Evolutionary conservation across 1,284 basidiomycete genomes (phyloP), one percentile per base, ranked within the genome.

Genomic region (Fomitiporia mediterranea): DNA sequence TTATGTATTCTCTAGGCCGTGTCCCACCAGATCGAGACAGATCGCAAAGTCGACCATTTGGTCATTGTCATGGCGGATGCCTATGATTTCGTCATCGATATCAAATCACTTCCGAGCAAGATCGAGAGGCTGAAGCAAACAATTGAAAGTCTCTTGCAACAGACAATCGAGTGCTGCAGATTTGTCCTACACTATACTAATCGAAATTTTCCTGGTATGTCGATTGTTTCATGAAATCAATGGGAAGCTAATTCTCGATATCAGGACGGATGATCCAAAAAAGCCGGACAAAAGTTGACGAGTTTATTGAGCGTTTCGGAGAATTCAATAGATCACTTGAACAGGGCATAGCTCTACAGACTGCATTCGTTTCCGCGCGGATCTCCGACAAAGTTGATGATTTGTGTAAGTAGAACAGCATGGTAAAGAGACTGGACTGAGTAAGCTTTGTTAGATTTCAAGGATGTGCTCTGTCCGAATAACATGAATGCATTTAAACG

Each of bases 391-490:
- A 23, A 30, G 35, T 51, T n/a, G 50, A 51, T 17, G 19, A 21
- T 2, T 15, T 46, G 11, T 25, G 44, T 46, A 2, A 9, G 37
- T 50, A 34, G 11, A 4, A n/a, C 21, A 28, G n/a, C 28, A n/a
- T n/a, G n/a, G 27, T 48, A 11, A 28, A 3, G 13, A 30, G 38
- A 13, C 13, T 39, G 7, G 8, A 8, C 38, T 30, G 59, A 81
- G 40, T 55, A 9, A 35, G 6, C 19, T n/a, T 23, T 23, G 4
- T 13, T 15, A 46, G 43, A 13, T 17, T n/a, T 50, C 2, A 9
- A 35, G 17, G 13, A 23, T 17, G 17, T 21, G 21, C 19, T 37
- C 4, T 8, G 37, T 13, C 48, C 48, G 9, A 35, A 15, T 9
- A 13, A 9, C n/a, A 35, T 35, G 7, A 4, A 39, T 1, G n/a